A percentile compares a stretch with the other conserved stretches of the same genome.
These are phyloP conservation scores for Mucuna pruriens DNA, from an alignment of 306 rosid species.

Conservation along the genomic window DNA sequence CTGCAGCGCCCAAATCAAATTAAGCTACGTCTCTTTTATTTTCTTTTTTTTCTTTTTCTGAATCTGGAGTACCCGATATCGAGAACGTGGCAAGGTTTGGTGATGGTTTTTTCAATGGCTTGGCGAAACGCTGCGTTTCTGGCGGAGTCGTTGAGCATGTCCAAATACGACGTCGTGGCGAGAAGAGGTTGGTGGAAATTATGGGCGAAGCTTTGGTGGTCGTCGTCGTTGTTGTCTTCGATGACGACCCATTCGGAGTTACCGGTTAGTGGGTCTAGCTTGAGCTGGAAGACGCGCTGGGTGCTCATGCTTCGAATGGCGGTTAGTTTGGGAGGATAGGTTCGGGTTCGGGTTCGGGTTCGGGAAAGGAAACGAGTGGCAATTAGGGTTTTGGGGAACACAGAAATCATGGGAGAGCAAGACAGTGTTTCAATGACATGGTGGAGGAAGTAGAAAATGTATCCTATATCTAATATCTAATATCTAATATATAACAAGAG, in stretches of 20 bases:
- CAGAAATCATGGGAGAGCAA: conserved; percentile 37
- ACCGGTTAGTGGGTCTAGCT: conserved; percentile 78
- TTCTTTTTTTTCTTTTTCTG: neutral
- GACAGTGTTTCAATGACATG: neutral
- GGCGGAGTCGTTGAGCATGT: conserved; percentile 86
- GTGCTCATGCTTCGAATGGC: conserved; percentile 60
- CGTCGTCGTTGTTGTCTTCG: conserved; percentile 60
- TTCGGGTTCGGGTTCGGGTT: neutral
- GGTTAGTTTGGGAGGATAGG: conserved; percentile 5
- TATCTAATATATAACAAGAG: no score
- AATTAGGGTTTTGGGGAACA: conserved; percentile 48
- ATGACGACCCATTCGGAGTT: conserved; percentile 93
- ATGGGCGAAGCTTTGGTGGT: conserved; percentile 18
- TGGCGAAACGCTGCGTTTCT: conserved; percentile 74
- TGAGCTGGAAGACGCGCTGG: conserved; percentile 79
- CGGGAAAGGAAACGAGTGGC: conserved; percentile 25
- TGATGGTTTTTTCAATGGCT: conserved; percentile 80
- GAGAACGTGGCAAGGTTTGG: conserved; percentile 74
- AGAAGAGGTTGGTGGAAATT: conserved; percentile 57
- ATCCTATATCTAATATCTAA: neutral
- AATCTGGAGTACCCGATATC: conserved; percentile 74
- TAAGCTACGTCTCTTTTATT: neutral
- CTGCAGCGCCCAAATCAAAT: neutral
- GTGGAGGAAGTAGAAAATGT: neutral
- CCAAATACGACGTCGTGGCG: conserved; percentile 82